phyloP scores from a whole-genome alignment of 208 protist species.

The Trichomonas gallinae region DNA sequence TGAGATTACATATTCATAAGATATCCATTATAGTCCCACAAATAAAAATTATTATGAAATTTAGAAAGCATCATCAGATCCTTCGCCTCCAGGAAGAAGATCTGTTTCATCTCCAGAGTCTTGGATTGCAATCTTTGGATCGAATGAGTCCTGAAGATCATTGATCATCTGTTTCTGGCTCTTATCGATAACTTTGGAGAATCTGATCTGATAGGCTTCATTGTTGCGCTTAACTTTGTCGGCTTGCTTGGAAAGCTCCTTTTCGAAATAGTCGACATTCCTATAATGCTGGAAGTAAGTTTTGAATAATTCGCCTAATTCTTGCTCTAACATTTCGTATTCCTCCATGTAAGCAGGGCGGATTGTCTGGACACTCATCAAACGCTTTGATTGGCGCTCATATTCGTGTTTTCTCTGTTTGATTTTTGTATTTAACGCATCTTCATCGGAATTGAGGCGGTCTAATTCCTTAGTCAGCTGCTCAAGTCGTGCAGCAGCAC shows the following conservation, averaged over 20 bases:
- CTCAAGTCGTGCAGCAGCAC: neutral
- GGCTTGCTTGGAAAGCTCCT: neutral
- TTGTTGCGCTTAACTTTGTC: neutral
- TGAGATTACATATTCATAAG: too few relatives aligned
- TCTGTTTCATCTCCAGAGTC: neutral
- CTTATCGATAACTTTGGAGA: neutral
- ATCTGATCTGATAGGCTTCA: neutral
- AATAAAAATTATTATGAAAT: too few relatives aligned
- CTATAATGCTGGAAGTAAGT: neutral
- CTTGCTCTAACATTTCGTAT: neutral
- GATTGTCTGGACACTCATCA: neutral
- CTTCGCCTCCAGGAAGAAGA: neutral
- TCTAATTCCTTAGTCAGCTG: neutral
- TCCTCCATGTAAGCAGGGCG: constrained; percentile 10
- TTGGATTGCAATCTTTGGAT: neutral
- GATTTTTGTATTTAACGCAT: neutral
- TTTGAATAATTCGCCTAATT: neutral
- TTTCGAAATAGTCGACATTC: constrained; percentile 6
- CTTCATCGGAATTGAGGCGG: neutral
- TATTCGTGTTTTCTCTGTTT: neutral
- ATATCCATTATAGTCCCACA: too few relatives aligned
- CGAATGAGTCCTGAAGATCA: neutral
- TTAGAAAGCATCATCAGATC: neutral
- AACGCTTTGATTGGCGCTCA: neutral
- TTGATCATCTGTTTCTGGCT: neutral